phyloP scores from a whole-genome alignment of 2,329 filamentous ascomycete genomes.

The Exophiala oligosperma region DNA sequence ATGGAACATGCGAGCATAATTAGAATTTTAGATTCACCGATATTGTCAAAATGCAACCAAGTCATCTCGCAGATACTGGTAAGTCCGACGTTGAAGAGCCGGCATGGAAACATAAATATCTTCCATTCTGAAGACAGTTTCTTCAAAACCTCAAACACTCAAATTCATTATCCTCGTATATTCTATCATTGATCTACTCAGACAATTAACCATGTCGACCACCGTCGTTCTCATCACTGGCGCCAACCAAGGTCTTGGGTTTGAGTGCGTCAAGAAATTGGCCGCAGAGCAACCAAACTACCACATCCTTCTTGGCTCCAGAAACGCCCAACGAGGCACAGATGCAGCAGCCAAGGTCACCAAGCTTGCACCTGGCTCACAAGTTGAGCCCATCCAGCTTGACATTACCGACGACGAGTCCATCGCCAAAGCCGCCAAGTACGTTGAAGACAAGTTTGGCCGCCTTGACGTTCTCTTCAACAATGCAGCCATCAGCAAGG shows the following conservation, averaged over 20 bases:
- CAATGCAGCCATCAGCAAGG: slow-evolving; percentile 23
- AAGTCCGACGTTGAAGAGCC: slow-evolving; percentile 2
- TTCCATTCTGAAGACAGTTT: no score
- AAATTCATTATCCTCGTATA: no score
- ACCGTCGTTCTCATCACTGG: slow-evolving; percentile 23
- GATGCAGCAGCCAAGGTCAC: slow-evolving; percentile 25
- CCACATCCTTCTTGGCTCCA: slow-evolving; percentile 33
- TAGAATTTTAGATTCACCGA: no score
- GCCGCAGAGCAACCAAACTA: slow-evolving; percentile 37
- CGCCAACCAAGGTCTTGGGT: slow-evolving; percentile 24
- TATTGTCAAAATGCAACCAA: no score
- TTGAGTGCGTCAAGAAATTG: slow-evolving; percentile 24
- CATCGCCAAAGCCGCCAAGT: slow-evolving; percentile 20
- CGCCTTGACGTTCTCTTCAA: slow-evolving; percentile 28
- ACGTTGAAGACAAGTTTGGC: slow-evolving; percentile 19
- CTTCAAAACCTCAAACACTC: no score
- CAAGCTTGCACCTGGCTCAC: slow-evolving; percentile 7
- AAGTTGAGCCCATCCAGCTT: slow-evolving; percentile 15
- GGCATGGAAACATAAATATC: background rate
- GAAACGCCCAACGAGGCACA: slow-evolving; percentile 39
- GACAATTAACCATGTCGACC: background rate
- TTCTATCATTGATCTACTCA: no score
- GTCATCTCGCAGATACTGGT: background rate
- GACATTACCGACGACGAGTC: slow-evolving; percentile 18
- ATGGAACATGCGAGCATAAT: no score